A percentile compares a stretch with the other conserved stretches of the same genome.
phyloP scores from a whole-genome alignment of 2,329 filamentous ascomycete species.

The Colletotrichum sidae region DNA sequence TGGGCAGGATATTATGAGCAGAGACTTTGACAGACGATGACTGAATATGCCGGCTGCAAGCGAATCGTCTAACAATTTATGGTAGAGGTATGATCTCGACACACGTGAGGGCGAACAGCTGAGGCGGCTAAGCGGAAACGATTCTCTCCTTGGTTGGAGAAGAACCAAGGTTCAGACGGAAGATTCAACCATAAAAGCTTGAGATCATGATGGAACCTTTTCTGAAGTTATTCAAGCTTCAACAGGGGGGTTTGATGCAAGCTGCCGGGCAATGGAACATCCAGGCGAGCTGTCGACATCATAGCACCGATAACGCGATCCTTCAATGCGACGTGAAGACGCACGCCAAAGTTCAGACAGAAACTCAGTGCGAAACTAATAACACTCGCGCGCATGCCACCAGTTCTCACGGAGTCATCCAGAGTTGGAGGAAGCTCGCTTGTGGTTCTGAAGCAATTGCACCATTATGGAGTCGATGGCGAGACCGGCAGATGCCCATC shows the following conservation, averaged over 20 bases:
- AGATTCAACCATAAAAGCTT: too few species aligned
- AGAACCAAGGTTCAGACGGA: too few species aligned
- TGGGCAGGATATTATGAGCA: neutral
- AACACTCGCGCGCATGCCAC: neutral
- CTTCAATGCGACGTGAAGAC: conserved; percentile 14
- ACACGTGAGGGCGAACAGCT: too few species aligned
- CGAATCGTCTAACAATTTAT: too few species aligned
- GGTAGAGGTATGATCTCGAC: too few species aligned
- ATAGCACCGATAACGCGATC: conserved; percentile 14
- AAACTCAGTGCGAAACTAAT: neutral
- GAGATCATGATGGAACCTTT: too few species aligned
- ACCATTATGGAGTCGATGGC: conserved; percentile 22
- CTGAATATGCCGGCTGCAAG: too few species aligned
- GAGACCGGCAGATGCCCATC: conserved; percentile 8
- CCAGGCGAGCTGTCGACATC: neutral
- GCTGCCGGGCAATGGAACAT: neutral
- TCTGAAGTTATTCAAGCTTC: too few species aligned
- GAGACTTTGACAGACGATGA: too few species aligned
- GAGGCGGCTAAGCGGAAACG: too few species aligned
- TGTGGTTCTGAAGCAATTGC: conserved; percentile 10
- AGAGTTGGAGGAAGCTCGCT: neutral
- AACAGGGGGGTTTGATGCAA: neutral
- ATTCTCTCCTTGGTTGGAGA: too few species aligned
- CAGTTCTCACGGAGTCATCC: neutral
- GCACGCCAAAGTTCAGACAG: conserved; percentile 3